Percentiles rank a stretch among this genome's conserved stretches.
These are phyloP conservation scores for Stylosanthes scabra DNA, from an alignment of 331 rosid species.

Conservation along the genomic window DNA sequence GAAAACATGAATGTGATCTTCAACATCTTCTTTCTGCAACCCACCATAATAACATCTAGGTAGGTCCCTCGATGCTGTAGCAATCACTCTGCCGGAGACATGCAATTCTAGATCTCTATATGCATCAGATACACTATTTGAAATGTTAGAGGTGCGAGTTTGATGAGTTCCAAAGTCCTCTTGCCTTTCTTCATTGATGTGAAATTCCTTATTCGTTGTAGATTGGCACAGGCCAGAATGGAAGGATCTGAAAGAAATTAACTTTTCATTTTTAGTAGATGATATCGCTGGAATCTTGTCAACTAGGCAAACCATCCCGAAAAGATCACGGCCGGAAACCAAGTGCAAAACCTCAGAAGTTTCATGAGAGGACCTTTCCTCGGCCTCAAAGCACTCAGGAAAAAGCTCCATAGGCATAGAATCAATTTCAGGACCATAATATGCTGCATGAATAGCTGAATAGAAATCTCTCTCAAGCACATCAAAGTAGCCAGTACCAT, in stretches of 20 bases:
- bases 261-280: conserved; percentile 46
- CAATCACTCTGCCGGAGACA: conserved; percentile 81
- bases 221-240: conserved; percentile 49
- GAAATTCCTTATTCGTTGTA: conserved; percentile 39
- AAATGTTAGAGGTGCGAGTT: conserved; percentile 35
- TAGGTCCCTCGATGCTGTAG: conserved; percentile 73
- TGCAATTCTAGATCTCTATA: conserved; percentile 83
- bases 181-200: conserved; percentile 38
- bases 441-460: conserved; percentile 85
- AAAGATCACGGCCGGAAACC: conserved; percentile 96
- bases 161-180: conserved; percentile 43
- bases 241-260: conserved; percentile 51
- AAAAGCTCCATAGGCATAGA: conserved; percentile 73
- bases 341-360: conserved; percentile 93
- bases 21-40: conserved; percentile 50
- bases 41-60: conserved; percentile 51
- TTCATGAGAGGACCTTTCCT: conserved; percentile 87
- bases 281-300: conserved; percentile 59
- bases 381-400: conserved; percentile 96
- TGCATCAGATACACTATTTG: conserved; percentile 57
- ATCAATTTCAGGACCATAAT: conserved; percentile 84
- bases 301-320: conserved; percentile 83
- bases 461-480: conserved; percentile 89
- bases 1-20: conserved; percentile 78
- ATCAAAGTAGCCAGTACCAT: conserved; percentile 82